Conservation (phyloP, 495 filamentous ascomycete genomes). For the Coniosporium apollinis region DNA sequence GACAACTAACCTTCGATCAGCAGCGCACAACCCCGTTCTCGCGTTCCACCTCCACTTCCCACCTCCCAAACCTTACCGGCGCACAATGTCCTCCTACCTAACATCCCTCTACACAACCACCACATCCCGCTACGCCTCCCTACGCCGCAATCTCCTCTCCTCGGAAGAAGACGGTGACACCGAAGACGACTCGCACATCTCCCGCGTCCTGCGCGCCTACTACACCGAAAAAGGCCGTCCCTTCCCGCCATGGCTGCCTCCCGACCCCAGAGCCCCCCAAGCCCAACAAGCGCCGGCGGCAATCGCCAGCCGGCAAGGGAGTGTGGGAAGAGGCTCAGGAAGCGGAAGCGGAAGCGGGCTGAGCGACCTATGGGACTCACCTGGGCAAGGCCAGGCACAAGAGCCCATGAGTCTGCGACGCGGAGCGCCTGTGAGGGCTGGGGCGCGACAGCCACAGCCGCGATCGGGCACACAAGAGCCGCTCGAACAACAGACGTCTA, state of each 20-base stretch:
- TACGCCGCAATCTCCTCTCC: conserved; percentile 60
- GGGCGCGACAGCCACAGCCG: conserved; percentile 14
- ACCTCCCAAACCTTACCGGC: not conserved
- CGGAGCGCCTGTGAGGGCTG: conserved; percentile 10
- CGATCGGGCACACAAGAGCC: conserved; percentile 10
- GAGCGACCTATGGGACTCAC: conserved; percentile 73
- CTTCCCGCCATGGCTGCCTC: conserved; percentile 78
- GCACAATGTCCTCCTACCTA: conserved; percentile 67
- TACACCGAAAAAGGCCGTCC: conserved; percentile 76
- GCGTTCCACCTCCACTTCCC: not conserved
- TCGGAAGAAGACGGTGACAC: conserved; percentile 79
- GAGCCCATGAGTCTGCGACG: conserved; percentile 39
- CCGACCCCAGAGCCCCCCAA: conserved; percentile 54
- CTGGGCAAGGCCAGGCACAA: conserved; percentile 28
- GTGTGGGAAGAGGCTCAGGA: conserved; percentile 11
- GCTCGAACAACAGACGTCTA: conserved; percentile 28
- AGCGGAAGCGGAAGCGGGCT: conserved; percentile 28
- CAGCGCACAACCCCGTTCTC: not conserved
- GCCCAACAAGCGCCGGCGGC: conserved; percentile 33
- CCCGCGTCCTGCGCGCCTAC: conserved; percentile 85
- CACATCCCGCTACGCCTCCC: conserved; percentile 59
- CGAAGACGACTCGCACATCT: conserved; percentile 88
- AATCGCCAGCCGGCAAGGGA: conserved; percentile 23
- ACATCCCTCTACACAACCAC: conserved; percentile 61
- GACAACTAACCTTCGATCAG: too few species aligned